These are phyloP conservation scores for Lentinula sp. DNA, from an alignment of 768 basidiomycete genomes.

Conservation along the genomic window DNA sequence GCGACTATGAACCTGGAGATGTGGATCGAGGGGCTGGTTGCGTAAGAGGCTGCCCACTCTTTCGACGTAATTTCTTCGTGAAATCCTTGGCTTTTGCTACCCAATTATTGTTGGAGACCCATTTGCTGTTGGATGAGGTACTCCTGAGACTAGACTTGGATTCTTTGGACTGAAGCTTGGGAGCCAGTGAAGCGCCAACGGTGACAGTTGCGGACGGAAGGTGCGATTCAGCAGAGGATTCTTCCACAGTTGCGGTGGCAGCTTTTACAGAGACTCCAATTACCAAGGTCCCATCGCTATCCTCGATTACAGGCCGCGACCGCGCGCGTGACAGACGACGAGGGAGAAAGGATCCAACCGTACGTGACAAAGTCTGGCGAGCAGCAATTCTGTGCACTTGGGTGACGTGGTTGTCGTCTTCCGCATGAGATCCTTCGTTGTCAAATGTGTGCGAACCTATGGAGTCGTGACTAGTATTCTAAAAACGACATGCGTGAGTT, in stretches of 20 bases:
- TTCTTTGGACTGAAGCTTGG: constrained; percentile 28
- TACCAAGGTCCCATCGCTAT: constrained; percentile 24
- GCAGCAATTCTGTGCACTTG: constrained; percentile 42
- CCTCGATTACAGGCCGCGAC: constrained; percentile 29
- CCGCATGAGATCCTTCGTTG: constrained; percentile 26
- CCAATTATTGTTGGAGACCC: constrained; percentile 15
- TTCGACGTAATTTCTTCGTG: constrained; percentile 38
- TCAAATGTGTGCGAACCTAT: constrained; percentile 34
- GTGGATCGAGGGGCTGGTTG: constrained; percentile 4
- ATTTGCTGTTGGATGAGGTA: constrained; percentile 11
- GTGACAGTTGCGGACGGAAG: constrained; percentile 22
- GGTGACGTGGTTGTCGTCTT: constrained; percentile 41
- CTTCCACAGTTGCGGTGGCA: constrained; percentile 28
- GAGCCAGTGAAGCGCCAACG: constrained; percentile 13
- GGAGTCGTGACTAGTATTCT: constrained; percentile 41
- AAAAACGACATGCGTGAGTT: constrained; percentile 8
- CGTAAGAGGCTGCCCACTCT: constrained; percentile 17
- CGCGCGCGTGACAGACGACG: constrained; percentile 37
- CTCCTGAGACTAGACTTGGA: constrained; percentile 20
- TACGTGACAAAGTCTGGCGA: constrained; percentile 34
- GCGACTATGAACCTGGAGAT: background rate
- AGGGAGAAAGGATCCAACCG: constrained; percentile 36
- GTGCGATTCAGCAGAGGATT: constrained; percentile 31
- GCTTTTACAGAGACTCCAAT: constrained; percentile 45
- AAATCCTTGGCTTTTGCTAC: constrained; percentile 32